These are phyloP conservation scores for Amanita exitialis DNA, from an alignment of 768 basidiomycete species.

Conservation along the genomic window DNA sequence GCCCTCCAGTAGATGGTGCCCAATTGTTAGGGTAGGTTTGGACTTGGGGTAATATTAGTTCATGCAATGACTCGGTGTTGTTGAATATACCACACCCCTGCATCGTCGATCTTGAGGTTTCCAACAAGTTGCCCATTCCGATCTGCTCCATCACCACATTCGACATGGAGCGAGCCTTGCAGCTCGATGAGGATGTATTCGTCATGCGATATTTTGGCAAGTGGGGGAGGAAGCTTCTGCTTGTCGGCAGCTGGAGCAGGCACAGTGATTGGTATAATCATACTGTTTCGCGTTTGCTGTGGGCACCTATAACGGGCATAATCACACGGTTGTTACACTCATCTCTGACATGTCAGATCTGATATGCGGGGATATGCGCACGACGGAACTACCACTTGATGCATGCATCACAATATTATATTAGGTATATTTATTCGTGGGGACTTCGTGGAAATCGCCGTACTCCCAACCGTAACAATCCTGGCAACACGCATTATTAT, in stretches of 20 bases:
- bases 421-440: not conserved
- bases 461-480: conserved; percentile 70
- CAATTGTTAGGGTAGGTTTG: conserved; percentile 72
- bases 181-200: conserved; percentile 82
- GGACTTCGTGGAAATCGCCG: conserved; percentile 23
- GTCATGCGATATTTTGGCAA: conserved; percentile 68
- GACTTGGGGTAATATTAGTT: conserved; percentile 33
- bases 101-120: conserved; percentile 54
- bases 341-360: not conserved
- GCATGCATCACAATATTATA: not conserved
- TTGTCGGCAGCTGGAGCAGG: conserved; percentile 16
- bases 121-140: conserved; percentile 70
- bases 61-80: too few species aligned
- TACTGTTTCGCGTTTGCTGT: conserved; percentile 14
- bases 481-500: conserved; percentile 20
- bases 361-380: not conserved
- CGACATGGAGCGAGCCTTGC: conserved; percentile 74
- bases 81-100: conserved; percentile 29
- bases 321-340: not conserved
- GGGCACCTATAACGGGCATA: not conserved
- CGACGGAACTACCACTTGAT: not conserved
- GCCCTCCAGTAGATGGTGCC: conserved; percentile 87
- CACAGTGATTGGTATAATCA: conserved; percentile 61
- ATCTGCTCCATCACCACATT: conserved; percentile 37
- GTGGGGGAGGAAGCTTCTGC: conserved; percentile 47